These are phyloP conservation scores for Pseudotulostoma volvatum DNA, from an alignment of 495 filamentous ascomycete genomes.

Conservation along the genomic window DNA sequence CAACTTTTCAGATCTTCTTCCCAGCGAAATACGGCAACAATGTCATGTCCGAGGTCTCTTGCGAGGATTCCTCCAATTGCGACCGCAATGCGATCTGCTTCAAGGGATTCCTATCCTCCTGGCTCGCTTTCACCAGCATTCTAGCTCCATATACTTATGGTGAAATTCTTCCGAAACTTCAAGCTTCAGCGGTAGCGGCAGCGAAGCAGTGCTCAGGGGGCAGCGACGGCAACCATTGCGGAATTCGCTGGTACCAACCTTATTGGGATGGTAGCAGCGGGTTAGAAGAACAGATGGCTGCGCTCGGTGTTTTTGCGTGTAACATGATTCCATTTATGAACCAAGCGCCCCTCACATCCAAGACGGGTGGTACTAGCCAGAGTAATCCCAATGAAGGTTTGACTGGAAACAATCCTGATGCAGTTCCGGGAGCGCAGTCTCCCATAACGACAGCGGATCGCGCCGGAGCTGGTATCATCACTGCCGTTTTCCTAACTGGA, in stretches of 20 bases:
- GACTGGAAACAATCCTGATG: slow-evolving; percentile 18
- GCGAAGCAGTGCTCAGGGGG: slow-evolving; percentile 48
- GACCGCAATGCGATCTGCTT: slow-evolving; percentile 63
- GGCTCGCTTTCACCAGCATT: slow-evolving; percentile 57
- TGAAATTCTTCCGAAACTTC: slow-evolving; percentile 47
- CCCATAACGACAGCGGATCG: slow-evolving; percentile 39
- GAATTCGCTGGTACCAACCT: slow-evolving; percentile 47
- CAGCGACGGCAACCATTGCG: slow-evolving; percentile 50
- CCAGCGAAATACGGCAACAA: slow-evolving; percentile 28
- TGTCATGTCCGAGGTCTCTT: slow-evolving; percentile 54
- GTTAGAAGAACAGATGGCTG: slow-evolving; percentile 33
- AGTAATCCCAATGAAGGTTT: slow-evolving; percentile 33
- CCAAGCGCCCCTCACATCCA: slow-evolving; percentile 27
- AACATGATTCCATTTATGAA: slow-evolving; percentile 6
- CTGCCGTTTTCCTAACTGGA: slow-evolving; percentile 35
- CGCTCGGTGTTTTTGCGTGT: slow-evolving; percentile 40
- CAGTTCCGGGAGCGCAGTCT: slow-evolving; percentile 3
- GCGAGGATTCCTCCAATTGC: slow-evolving; percentile 45
- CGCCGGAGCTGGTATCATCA: slow-evolving; percentile 51
- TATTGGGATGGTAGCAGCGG: slow-evolving; percentile 48
- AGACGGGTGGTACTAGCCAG: slow-evolving; percentile 36
- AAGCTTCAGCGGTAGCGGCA: slow-evolving; percentile 49
- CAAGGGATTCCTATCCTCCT: slow-evolving; percentile 62
- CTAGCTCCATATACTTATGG: slow-evolving; percentile 44
- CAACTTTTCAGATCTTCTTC: slow-evolving; percentile 40